phyloP scores from a whole-genome alignment of 768 basidiomycete species.

The Mycena alexandri region DNA sequence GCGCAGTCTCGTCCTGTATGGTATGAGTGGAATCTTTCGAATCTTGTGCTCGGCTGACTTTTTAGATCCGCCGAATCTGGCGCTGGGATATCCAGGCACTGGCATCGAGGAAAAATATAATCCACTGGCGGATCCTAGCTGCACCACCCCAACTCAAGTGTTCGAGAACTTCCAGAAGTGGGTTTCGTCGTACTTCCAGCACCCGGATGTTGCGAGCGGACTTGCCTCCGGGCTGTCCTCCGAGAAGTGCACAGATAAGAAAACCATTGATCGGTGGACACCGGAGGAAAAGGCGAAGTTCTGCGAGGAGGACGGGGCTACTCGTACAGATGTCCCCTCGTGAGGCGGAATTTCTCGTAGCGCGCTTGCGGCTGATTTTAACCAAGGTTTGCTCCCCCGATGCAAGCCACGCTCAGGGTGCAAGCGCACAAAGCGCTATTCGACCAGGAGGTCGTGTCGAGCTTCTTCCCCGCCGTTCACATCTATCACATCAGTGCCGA shows the following conservation, averaged over 20 bases:
- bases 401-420: not conserved
- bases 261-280: not conserved
- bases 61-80: constrained; percentile 48
- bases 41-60: not conserved
- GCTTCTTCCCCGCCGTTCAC: not conserved
- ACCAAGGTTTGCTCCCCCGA: not conserved
- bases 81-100: constrained; percentile 45
- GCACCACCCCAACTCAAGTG: constrained; percentile 40
- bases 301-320: not conserved
- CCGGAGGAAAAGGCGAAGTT: not conserved
- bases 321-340: not conserved
- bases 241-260: not conserved
- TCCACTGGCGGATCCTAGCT: constrained; percentile 41
- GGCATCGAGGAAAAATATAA: constrained; percentile 39
- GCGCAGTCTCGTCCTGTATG: constrained; percentile 48
- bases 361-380: not conserved
- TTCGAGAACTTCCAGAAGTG: constrained; percentile 43
- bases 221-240: constrained; percentile 11
- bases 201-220: constrained; percentile 30
- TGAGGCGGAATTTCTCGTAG: not conserved
- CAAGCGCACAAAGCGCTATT: not conserved
- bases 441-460: not conserved
- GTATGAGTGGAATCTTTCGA: constrained; percentile 34
- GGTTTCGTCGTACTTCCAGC: constrained; percentile 48
- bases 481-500: not conserved